A percentile compares a stretch with the other conserved stretches of the same genome.
Evolutionary conservation across 2,329 filamentous ascomycete genomes (phyloP).

Genomic region (Diaporthe citri): DNA sequence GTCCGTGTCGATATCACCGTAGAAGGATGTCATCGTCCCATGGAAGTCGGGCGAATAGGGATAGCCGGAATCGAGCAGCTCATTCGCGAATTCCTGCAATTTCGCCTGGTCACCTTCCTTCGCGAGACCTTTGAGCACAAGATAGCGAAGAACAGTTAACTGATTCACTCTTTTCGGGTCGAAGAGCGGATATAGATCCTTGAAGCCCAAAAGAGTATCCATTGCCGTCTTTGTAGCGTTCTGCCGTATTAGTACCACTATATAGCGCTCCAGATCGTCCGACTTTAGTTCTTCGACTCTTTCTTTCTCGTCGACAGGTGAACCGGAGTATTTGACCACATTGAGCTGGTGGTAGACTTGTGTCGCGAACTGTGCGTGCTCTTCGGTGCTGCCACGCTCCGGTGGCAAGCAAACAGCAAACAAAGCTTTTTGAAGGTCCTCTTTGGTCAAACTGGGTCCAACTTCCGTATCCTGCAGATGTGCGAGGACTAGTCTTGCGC

Average conservation of each 20-base stretch:
- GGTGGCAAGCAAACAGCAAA: conserved; percentile 58
- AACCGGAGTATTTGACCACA: conserved; percentile 4
- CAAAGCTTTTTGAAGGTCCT: conserved; percentile 60
- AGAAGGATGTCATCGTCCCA: conserved; percentile 71
- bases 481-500: conserved; percentile 62
- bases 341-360: conserved; percentile 56
- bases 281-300: conserved; percentile 40
- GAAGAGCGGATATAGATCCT: conserved; percentile 48
- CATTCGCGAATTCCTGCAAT: conserved; percentile 66
- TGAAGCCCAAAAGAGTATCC: conserved; percentile 52
- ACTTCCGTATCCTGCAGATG: conserved; percentile 72
- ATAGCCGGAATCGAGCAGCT: conserved; percentile 62
- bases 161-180: conserved; percentile 33
- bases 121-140: conserved; percentile 72
- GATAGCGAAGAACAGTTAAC: conserved; percentile 57
- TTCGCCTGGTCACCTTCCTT: conserved; percentile 69
- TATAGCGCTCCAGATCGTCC: conserved; percentile 49
- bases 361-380: conserved; percentile 63
- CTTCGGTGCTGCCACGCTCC: conserved; percentile 53
- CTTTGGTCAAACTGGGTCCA: conserved; percentile 52
- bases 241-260: conserved; percentile 65
- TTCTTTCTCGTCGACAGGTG: not conserved
- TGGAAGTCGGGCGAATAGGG: conserved; percentile 61
- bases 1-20: conserved; percentile 68
- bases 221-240: conserved; percentile 68